Base-by-base conservation (phyloP, 2,329 filamentous ascomycete species). In the Curvularia sp. region DNA sequence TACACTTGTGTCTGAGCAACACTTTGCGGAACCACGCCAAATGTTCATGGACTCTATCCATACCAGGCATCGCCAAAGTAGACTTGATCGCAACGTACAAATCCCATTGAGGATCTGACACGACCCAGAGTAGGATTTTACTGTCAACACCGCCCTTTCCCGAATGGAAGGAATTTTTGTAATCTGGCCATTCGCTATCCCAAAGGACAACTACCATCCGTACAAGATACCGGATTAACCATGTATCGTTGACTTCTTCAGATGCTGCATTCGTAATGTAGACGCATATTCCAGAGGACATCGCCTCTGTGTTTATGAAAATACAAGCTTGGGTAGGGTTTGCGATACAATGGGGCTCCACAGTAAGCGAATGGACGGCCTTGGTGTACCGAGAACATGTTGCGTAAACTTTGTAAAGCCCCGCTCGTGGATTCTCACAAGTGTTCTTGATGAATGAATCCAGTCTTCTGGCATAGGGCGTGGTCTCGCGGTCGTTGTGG, bases 1-100 rank as follows among this genome's bases (percentile, higher is more conserved):
- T 27, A 43, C 27, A 51, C 38, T 43, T 18, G 9, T 51, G 36
- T 51, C 5, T 15, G 49, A 51, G 38, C 2, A 51, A 51, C 25
- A 7, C 25, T 42, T 23, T 50, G 36, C 48, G 36, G 34, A 23
- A 50, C 36, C 34, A 50, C 1, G 36, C 25, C 25, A 50, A 19
- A 32, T 1, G 9, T 42, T 28, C 10, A 18, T 50, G 48, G 12
- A 50, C 18, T 42, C 2, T 10, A 19, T 23, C 1, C 25, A 32
- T 18, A 23, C 25, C 7, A 30, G 48, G 15, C 25, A 21, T 50
- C 12, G 18, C n/a, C 36, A 50, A 18, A 8, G 18, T 18, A 32
- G 48, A 8, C 12, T 50, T 50, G 8, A 50, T 50, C 7, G 48
- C n/a, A 32, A 9, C 2, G 7, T 50, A 50, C 48, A 12, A n/a